A percentile compares a stretch with the other conserved stretches of the same genome.
Evolutionary conservation across 2,329 filamentous ascomycete species (phyloP).

Genomic region (Neodidymelliopsis sp.): DNA sequence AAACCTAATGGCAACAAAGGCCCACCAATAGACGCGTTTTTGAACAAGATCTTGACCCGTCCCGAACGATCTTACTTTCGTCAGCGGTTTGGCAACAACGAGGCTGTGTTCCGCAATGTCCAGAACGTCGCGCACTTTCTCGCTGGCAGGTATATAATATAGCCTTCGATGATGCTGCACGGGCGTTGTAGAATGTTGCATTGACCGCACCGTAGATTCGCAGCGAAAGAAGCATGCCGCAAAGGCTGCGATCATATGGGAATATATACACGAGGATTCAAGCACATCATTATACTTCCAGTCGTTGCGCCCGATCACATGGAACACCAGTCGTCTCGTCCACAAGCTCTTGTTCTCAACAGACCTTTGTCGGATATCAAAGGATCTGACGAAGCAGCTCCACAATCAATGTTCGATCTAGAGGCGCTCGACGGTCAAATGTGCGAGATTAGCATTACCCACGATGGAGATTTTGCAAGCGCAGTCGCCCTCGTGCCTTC

Average conservation of each 20-base stretch:
- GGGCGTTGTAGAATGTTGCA: no score
- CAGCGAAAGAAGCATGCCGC: conserved; percentile 60
- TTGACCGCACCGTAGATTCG: conserved; percentile 49
- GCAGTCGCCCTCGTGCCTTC: conserved; percentile 68
- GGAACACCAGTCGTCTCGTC: conserved; percentile 26
- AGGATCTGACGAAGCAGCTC: not conserved
- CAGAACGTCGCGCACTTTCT: conserved; percentile 37
- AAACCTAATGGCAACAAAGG: conserved; percentile 3
- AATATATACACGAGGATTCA: conserved; percentile 32
- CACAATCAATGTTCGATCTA: not conserved
- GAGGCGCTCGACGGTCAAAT: conserved; percentile 53
- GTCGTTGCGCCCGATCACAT: conserved; percentile 4
- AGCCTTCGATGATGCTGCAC: no score
- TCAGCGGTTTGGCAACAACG: conserved; percentile 32
- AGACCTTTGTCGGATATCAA: conserved; percentile 9
- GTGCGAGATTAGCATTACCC: conserved; percentile 81
- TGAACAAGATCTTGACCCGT: conserved; percentile 38
- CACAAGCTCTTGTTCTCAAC: conserved; percentile 39
- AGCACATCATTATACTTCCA: conserved; percentile 52
- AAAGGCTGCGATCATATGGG: conserved; percentile 51
- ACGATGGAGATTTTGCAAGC: conserved; percentile 83
- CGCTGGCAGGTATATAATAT: conserved; percentile 50
- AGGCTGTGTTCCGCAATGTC: conserved; percentile 18
- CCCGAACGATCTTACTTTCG: conserved; percentile 44
- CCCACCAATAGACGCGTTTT: conserved; percentile 26